A percentile compares a stretch with the other conserved stretches of the same genome.
These are phyloP conservation scores for Tulasnella sp. DNA, from an alignment of 768 basidiomycete genomes.

Conservation along the genomic window DNA sequence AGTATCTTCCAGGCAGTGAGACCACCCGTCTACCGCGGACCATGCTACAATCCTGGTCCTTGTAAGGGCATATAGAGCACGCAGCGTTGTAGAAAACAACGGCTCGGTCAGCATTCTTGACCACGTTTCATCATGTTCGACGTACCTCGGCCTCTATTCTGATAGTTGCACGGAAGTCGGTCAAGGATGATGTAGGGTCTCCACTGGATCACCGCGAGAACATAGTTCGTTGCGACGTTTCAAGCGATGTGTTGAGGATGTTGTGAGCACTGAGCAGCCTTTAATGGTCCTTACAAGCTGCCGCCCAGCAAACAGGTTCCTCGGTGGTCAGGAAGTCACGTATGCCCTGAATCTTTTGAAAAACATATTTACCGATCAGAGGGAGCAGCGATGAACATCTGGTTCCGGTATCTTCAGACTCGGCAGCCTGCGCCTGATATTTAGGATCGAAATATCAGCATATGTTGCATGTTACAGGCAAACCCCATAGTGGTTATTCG, in stretches of 20 bases:
- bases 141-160: constrained; percentile 73
- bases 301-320: neutral
- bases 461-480: too few species aligned
- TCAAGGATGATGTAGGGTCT: constrained; percentile 64
- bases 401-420: neutral
- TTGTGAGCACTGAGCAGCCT: neutral
- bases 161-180: constrained; percentile 56
- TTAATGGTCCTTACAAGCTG: neutral
- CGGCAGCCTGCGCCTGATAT: too few species aligned
- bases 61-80: too few species aligned
- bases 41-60: too few species aligned
- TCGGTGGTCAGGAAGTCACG: constrained; percentile 33
- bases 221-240: too few species aligned
- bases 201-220: constrained; percentile 72
- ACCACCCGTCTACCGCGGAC: too few species aligned
- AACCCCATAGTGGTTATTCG: too few species aligned
- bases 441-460: too few species aligned
- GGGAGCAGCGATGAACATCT: constrained; percentile 61
- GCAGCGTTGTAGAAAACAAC: neutral
- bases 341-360: constrained; percentile 76
- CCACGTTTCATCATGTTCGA: constrained; percentile 35
- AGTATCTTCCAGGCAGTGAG: too few species aligned
- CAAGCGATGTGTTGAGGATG: too few species aligned
- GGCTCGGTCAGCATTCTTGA: constrained; percentile 53
- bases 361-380: constrained; percentile 82